Evolutionary conservation across 2,329 filamentous ascomycete species (phyloP), one percentile per base, ranked within the genome.

Genomic region (Cercospora sp.): DNA sequence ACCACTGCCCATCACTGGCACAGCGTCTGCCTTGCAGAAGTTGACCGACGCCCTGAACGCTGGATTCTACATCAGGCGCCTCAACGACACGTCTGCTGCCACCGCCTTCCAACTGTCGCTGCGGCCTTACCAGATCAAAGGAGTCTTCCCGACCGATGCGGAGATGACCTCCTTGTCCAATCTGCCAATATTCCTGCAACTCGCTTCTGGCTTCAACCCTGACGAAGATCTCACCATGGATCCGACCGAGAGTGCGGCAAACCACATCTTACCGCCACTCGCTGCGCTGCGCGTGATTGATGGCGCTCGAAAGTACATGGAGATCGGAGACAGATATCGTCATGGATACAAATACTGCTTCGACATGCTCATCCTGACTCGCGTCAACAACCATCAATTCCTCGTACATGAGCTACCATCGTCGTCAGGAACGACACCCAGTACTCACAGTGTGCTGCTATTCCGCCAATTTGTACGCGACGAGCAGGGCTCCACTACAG

Each of bases 161-260:
- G 45, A 63, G 45, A 63, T 63, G 61, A n/a, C n/a, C 10, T 57
- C 61, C 20, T 31, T 63, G 3, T 63, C 55, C 45, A 26, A 3
- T 20, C 10, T 36, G 5, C 30, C 61, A n/a, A 18, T 3, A 3
- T 31, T 1, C 12, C 10, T 13, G 12, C 61, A 63, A 51, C 18
- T 20, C 18, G 61, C 61, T 6, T 63, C 45, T 23, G 61, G 61
- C 1, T 36, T 63, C n/a, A 13, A 63, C 45, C 1, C 20, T 7
- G 61, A 20, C 3, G 12, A 53, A 23, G 61, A 63, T 48, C 55
- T 63, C 7, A 57, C 28, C 61, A 63, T 63, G 18, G 8, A 6
- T n/a, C 28, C 8, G 7, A 5, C 16, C 2, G 45, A 63, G 2
- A 63, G 61, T 23, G 61, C 45, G 16, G 23, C 6, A 2, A 16